Evolutionary conservation across 2,329 filamentous ascomycete species (phyloP), one percentile per base, ranked within the genome.

Genomic region (Rutstroemia sp.): DNA sequence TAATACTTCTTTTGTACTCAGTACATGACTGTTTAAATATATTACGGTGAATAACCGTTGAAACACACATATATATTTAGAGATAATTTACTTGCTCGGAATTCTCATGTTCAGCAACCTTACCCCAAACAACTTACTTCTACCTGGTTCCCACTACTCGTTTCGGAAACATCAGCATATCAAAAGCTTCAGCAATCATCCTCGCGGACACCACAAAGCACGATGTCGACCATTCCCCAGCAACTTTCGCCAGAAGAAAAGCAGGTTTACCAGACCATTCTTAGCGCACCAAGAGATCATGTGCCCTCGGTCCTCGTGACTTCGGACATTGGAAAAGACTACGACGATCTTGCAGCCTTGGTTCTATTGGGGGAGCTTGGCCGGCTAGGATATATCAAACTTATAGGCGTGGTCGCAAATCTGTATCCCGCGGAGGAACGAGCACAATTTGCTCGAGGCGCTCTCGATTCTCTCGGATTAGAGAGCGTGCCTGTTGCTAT

Each of bases 281-380:
- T 39, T 7, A 4, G 14, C 8, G 14, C 12, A 5, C 34, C 30
- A 4, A 17, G 19, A 27, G 7, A 46, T 4, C 30, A 50, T 7
- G 36, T 30, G 9, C 64, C 66, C 12, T 60, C 57, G 3, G 54
- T 68, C 6, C 48, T 64, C 10, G 61, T 63, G 10, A 64, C 68
- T 25, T 66, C 65, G 5, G 66, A 68, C 58, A 56, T 68, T 8
- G 64, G 60, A 2, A 68, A 68, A 47, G 66, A 68, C 44, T 64
- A 63, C 48, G 66, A 68, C 36, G 66, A 68, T 52, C 45, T 68
- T 12, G 56, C 63, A 12, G 65, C 66, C 16, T 59, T 66, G 62
- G 52, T 67, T 3, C 27, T 66, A 40, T 53, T 68, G 9, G 64
- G 63, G 39, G 66, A 68, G 47, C 58, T 68, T 0, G 57, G 66